Conservation (phyloP, 1,284 basidiomycete genomes). For the Apiotrichum gracile region DNA sequence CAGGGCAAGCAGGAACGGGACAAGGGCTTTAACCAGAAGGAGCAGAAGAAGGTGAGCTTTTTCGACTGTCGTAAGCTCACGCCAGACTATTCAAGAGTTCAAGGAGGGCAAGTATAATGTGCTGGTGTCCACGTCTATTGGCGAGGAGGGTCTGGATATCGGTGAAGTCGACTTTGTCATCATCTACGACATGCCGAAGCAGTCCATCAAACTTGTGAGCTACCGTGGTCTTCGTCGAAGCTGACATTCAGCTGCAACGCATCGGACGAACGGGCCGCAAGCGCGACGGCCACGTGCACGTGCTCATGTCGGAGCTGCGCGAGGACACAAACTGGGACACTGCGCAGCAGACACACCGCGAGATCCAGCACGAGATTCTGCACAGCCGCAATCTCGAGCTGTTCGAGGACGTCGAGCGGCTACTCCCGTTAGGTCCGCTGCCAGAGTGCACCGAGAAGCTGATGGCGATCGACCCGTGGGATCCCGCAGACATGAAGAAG, state of each 20-base stretch:
- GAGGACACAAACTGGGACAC: conserved; percentile 90
- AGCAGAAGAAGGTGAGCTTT: conserved; percentile 70
- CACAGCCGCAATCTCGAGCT: conserved; percentile 81
- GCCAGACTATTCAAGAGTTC: conserved; percentile 64
- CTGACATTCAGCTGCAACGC: conserved; percentile 70
- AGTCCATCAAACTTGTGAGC: conserved; percentile 88
- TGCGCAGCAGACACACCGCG: conserved; percentile 78
- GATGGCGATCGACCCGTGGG: conserved; percentile 54
- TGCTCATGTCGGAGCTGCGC: conserved; percentile 83
- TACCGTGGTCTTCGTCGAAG: neutral
- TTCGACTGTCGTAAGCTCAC: neutral
- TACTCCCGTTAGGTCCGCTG: conserved; percentile 71
- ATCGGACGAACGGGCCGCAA: conserved; percentile 94
- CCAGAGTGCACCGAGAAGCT: conserved; percentile 72
- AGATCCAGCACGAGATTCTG: conserved; percentile 83
- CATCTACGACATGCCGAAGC: conserved; percentile 95
- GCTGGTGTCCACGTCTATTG: conserved; percentile 92
- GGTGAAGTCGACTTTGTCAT: conserved; percentile 97
- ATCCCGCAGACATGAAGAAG: conserved; percentile 33
- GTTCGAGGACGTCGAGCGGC: conserved; percentile 81
- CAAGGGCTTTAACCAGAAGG: conserved; percentile 83
- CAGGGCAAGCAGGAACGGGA: conserved; percentile 66
- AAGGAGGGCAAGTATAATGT: conserved; percentile 84
- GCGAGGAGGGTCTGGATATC: conserved; percentile 98
- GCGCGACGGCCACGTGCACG: conserved; percentile 80